Percentiles rank a stretch among this genome's conserved stretches.
phyloP scores from a whole-genome alignment of 2,329 filamentous ascomycete genomes.

The Thelonectria rubi region DNA sequence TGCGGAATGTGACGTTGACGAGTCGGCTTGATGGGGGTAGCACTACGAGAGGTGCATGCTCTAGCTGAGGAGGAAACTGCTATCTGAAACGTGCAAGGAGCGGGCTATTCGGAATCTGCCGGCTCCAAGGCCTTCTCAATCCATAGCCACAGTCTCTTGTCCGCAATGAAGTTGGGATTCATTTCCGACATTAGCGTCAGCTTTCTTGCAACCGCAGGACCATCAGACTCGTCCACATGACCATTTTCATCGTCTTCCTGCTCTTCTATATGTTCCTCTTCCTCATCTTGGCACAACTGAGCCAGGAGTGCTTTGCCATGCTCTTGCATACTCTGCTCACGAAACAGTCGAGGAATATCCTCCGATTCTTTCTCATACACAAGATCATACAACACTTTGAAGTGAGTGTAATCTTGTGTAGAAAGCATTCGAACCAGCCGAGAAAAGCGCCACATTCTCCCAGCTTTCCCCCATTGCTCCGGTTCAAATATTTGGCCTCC shows the following conservation, averaged over 20 bases:
- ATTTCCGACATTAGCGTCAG: slow-evolving; percentile 13
- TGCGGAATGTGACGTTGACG: slow-evolving; percentile 23
- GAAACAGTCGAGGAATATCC: slow-evolving; percentile 19
- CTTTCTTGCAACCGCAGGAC: slow-evolving; percentile 16
- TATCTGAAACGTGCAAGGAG: no score
- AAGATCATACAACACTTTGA: slow-evolving; percentile 30
- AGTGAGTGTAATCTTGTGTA: slow-evolving; percentile 31
- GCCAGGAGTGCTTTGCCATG: slow-evolving; percentile 24
- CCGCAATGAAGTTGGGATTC: slow-evolving; percentile 12
- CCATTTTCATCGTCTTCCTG: neutral
- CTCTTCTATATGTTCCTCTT: neutral
- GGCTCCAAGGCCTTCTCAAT: neutral
- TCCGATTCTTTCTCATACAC: slow-evolving; percentile 16
- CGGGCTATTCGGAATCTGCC: no score
- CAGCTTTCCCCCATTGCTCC: slow-evolving; percentile 23
- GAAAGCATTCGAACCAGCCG: slow-evolving; percentile 35
- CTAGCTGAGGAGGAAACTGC: neutral
- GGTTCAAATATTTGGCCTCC: slow-evolving; percentile 2
- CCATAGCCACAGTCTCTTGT: slow-evolving; percentile 12
- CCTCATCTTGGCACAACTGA: slow-evolving; percentile 25
- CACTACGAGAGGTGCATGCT: slow-evolving; percentile 13
- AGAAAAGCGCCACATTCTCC: slow-evolving; percentile 34
- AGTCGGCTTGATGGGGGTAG: slow-evolving; percentile 6
- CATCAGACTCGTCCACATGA: neutral
- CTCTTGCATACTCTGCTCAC: slow-evolving; percentile 16